Evolutionary conservation across 2,329 filamentous ascomycete species (phyloP).

Genomic region (Chaetoscypha palmicola): DNA sequence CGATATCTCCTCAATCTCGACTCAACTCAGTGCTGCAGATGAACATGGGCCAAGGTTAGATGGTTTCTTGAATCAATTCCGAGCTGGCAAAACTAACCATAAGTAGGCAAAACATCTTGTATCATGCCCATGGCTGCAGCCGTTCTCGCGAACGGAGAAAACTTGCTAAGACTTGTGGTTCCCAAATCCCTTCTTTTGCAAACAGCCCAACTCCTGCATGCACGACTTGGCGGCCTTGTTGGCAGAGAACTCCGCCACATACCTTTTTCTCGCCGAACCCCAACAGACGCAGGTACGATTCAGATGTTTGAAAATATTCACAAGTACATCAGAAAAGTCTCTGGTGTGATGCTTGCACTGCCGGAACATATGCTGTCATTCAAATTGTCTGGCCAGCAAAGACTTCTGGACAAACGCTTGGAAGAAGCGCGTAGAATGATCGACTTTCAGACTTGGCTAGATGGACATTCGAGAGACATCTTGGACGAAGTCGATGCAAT

Average conservation of each 20-base stretch:
- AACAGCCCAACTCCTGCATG: constrained; percentile 39
- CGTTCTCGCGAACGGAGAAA: constrained; percentile 37
- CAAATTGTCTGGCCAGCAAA: constrained; percentile 42
- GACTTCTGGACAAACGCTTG: constrained; percentile 35
- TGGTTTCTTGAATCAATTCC: neutral
- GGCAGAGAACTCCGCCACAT: constrained; percentile 39
- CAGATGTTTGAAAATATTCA: constrained; percentile 35
- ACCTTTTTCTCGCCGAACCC: constrained; percentile 40
- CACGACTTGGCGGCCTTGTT: constrained; percentile 37
- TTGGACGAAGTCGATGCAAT: constrained; percentile 44
- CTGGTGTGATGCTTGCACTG: constrained; percentile 41
- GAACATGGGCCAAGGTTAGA: constrained; percentile 56
- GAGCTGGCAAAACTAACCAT: no score
- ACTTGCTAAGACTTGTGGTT: constrained; percentile 38
- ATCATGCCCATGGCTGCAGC: constrained; percentile 47
- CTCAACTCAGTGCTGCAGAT: constrained; percentile 56
- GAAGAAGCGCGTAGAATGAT: constrained; percentile 38
- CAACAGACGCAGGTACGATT: constrained; percentile 28
- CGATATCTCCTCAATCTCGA: constrained; percentile 44
- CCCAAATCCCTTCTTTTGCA: constrained; percentile 39
- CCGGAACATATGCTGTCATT: constrained; percentile 51
- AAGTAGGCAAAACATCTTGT: constrained; percentile 47
- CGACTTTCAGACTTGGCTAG: constrained; percentile 38
- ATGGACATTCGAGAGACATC: constrained; percentile 39
- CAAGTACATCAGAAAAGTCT: constrained; percentile 27